These are phyloP conservation scores for Mollisiaceae sp. DNA, from an alignment of 2,329 filamentous ascomycete species.

Conservation along the genomic window DNA sequence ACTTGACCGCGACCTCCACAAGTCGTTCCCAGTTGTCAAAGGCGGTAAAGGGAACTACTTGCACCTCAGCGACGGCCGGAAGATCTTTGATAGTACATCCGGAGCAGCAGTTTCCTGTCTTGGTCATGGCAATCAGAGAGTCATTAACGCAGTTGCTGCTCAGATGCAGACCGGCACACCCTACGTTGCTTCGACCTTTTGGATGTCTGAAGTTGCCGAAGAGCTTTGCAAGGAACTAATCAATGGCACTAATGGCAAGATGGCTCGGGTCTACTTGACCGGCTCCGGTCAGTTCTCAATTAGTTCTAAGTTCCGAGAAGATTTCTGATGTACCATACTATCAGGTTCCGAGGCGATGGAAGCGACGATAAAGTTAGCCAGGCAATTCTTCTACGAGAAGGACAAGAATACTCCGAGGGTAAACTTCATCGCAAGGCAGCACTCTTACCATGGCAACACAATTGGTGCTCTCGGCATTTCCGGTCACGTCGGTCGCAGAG, in stretches of 20 bases:
- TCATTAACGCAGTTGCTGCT: slow-evolving; percentile 61
- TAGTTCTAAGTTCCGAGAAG: background rate
- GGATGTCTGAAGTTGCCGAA: slow-evolving; percentile 58
- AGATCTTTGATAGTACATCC: slow-evolving; percentile 73
- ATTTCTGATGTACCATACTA: slow-evolving; percentile 12
- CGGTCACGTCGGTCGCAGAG: slow-evolving; percentile 63
- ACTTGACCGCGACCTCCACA: slow-evolving; percentile 40
- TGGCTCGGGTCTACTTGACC: slow-evolving; percentile 61
- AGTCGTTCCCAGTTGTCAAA: slow-evolving; percentile 37
- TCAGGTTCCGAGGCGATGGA: slow-evolving; percentile 72
- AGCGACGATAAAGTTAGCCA: slow-evolving; percentile 68
- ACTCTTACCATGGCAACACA: slow-evolving; percentile 75
- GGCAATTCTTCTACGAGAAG: slow-evolving; percentile 69
- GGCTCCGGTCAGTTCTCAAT: slow-evolving; percentile 54
- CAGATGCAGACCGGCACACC: slow-evolving; percentile 62
- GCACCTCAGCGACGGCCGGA: slow-evolving; percentile 51
- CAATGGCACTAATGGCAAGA: slow-evolving; percentile 47
- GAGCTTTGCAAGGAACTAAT: slow-evolving; percentile 50
- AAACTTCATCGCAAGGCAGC: slow-evolving; percentile 67
- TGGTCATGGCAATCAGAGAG: slow-evolving; percentile 67
- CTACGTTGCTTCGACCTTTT: slow-evolving; percentile 65
- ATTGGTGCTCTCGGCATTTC: slow-evolving; percentile 65
- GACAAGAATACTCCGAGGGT: slow-evolving; percentile 50
- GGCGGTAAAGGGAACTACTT: slow-evolving; percentile 39
- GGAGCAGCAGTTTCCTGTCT: slow-evolving; percentile 76